Evolutionary conservation across 257 asterid genomes (phyloP), one percentile per base, ranked within the genome.

Genomic region (Verbena officinalis): DNA sequence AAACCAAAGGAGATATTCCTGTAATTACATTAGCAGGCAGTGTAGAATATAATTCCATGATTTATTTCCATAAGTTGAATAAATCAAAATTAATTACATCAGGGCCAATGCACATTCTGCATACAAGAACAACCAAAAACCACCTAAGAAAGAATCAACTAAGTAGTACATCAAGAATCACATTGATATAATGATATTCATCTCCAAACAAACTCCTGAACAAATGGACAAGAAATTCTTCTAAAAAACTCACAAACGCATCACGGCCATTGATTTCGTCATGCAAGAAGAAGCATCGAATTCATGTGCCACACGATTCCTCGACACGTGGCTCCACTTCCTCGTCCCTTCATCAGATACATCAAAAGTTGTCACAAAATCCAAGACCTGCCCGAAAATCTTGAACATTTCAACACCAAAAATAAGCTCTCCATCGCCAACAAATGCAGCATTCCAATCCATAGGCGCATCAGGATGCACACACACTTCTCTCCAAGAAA

Each of bases 381-480:
- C 96, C 64, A 94, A 62, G 5, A 94, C 96, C 83, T 90, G 97
- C 38, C 99, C 99, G 19, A 94, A 94, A 31, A 94, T 94, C 69
- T 94, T 94, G 79, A 94, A 94, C 96, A 94, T 94, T 64, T 94
- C 99, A 0, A 94, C 77, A 1, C 97, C 99, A n/a, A 88, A 88
- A 31, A 94, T 79, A 23, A 75, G 62, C 33, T 72, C 84, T 48
- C 42, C 81, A 21, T 84, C 97, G n/a, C 82, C 85, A 10, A 88
- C 84, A 62, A 94, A 94, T 17, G 89, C 83, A 31, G 99, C 99
- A 53, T 94, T 90, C 99, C 97, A 90, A 65, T 93, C 99, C 99
- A 93, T 93, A 4, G 99, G 99, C 3, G 97, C 99, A 70, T 93
- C 99, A 6, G 99, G 97, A 62, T 94, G 97, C 3, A 73, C 67